Evolutionary conservation across 108 stramenopile species (phyloP), one percentile per base, ranked within the genome.

Genomic region (Cylindrotheca closterium): DNA sequence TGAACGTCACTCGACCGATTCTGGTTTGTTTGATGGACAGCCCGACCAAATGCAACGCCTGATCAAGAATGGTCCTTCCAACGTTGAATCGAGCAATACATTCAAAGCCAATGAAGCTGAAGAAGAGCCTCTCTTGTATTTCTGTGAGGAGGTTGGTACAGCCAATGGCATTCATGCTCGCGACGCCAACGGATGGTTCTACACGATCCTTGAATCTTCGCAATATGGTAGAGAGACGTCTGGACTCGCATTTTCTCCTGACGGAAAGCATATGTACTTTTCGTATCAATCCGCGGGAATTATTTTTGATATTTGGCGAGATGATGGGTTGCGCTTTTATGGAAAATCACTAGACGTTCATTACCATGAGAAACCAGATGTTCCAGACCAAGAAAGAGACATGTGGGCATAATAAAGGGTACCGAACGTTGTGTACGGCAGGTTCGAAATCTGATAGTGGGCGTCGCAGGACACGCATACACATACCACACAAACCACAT

Each of bases 191-290:
- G 83, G 83, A 0, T n/a, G 51, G 19, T 74, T 59, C 45, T 77
- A 46, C 21, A 66, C 79, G 10, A 55, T 87, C 22, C 54, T 84
- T 26, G 60, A 81, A 50, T 45, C 34, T 48, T 60, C 57, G 21
- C 23, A 24, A 0, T 80, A 67, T 31, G 32, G 33, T 0, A 75
- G 62, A 46, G 81, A 84, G 33, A 81, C 79, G 12, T 67, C 77
- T 2, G 86, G 86, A 5, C 50, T 84, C 17, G 68, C 86, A 21
- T 82, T 84, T n/a, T n/a, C n/a, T n/a, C n/a, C n/a, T n/a, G n/a
- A n/a, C n/a, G n/a, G n/a, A n/a, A n/a, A n/a, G n/a, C 60, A 79
- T 73, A 77, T 87, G 67, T 84, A 79, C 63, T 59, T 79, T 23
- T 68, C 78, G 21, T 77, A 64, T 50, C 86, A 87, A 52, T 45